phyloP scores from a whole-genome alignment of 495 filamentous ascomycete genomes.

The Hypoxylon cercidicola region DNA sequence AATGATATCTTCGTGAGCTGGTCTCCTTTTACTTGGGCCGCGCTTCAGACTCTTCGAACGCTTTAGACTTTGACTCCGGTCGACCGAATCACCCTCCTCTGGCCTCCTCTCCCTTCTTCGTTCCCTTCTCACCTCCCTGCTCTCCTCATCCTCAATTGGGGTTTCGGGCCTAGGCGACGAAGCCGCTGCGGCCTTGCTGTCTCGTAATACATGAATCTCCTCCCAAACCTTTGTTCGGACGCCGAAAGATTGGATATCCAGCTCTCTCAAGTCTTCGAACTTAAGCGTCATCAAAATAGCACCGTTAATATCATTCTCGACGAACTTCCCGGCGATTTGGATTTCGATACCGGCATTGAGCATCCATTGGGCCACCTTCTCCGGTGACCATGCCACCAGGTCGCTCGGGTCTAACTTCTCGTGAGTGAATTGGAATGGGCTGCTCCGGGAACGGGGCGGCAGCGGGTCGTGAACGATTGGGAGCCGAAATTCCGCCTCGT shows the following conservation, averaged over 20 bases:
- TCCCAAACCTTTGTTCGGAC: slow-evolving; percentile 87
- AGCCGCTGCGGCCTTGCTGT: slow-evolving; percentile 57
- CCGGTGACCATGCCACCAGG: slow-evolving; percentile 72
- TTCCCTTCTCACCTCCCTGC: slow-evolving; percentile 54
- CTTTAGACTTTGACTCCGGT: slow-evolving; percentile 54
- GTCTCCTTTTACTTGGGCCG: slow-evolving; percentile 53
- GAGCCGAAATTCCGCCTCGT: slow-evolving; percentile 48
- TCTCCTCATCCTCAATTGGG: slow-evolving; percentile 65
- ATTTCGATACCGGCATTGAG: slow-evolving; percentile 74
- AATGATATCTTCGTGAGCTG: slow-evolving; percentile 69
- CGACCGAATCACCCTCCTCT: slow-evolving; percentile 47
- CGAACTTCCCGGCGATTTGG: slow-evolving; percentile 80
- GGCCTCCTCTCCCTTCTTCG: slow-evolving; percentile 43
- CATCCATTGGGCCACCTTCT: slow-evolving; percentile 86
- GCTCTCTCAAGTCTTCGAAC: slow-evolving; percentile 91
- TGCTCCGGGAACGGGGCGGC: slow-evolving; percentile 49
- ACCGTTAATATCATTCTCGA: slow-evolving; percentile 90
- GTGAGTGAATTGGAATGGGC: slow-evolving; percentile 60
- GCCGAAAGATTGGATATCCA: slow-evolving; percentile 92
- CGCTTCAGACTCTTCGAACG: slow-evolving; percentile 53
- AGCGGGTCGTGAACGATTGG: slow-evolving; percentile 48
- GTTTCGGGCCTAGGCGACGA: slow-evolving; percentile 65
- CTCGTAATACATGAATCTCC: slow-evolving; percentile 77
- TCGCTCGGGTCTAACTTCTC: slow-evolving; percentile 66
- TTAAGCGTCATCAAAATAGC: slow-evolving; percentile 85